These are phyloP conservation scores for Gloeopeniophorella convolvens DNA, from an alignment of 768 basidiomycete genomes.

Conservation along the genomic window DNA sequence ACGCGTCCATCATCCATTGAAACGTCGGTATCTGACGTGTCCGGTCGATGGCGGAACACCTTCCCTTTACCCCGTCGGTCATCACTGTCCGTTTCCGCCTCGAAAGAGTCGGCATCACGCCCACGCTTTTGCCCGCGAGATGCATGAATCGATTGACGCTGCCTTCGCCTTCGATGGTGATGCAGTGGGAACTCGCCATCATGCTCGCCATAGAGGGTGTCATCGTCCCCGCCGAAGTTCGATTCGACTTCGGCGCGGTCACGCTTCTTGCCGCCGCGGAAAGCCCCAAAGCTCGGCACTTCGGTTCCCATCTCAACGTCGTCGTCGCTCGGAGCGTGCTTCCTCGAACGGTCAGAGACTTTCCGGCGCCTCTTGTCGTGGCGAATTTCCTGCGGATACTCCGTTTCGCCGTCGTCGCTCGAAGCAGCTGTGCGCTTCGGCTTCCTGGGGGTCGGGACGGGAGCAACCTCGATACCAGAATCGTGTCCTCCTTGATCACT, in stretches of 20 bases:
- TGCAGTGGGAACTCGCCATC: constrained; percentile 35
- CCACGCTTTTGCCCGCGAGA: constrained; percentile 62
- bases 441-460: not conserved
- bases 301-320: constrained; percentile 44
- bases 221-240: constrained; percentile 59
- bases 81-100: constrained; percentile 33
- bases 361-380: constrained; percentile 21
- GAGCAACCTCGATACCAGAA: constrained; percentile 3
- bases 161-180: constrained; percentile 46
- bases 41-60: constrained; percentile 50
- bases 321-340: constrained; percentile 1
- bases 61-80: constrained; percentile 28
- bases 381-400: constrained; percentile 11
- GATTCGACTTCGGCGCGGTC: constrained; percentile 70
- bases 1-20: constrained; percentile 42
- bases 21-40: constrained; percentile 40
- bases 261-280: constrained; percentile 60
- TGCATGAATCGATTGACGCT: constrained; percentile 43
- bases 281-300: constrained; percentile 23
- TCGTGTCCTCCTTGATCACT: constrained; percentile 5
- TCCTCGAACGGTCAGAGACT: constrained; percentile 13
- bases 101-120: constrained; percentile 40
- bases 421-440: constrained; percentile 21
- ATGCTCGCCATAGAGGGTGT: constrained; percentile 33
- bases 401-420: constrained; percentile 18